Evolutionary conservation across 257 asterid genomes (phyloP), one percentile per base, ranked within the genome.

Genomic region (Vinca minor): DNA sequence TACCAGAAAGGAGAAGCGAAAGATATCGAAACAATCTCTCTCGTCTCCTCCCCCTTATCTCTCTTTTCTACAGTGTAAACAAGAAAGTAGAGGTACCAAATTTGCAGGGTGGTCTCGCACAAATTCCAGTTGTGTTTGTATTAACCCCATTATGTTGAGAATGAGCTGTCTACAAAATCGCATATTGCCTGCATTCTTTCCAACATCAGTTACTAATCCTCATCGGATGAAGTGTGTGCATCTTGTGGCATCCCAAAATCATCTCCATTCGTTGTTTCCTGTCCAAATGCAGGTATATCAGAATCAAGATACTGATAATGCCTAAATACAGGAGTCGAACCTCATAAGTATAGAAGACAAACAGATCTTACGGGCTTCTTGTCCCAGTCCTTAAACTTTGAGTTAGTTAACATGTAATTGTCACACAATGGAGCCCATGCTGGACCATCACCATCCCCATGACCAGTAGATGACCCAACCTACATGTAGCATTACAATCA

Each of bases 361-460:
- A n/a, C 14, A 44, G 63, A 53, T 5, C 12, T 77, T 78, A 86
- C 98, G 81, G 72, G 72, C 85, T 78, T 82, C 87, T 87, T 92
- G 74, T 92, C 96, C 96, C 96, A 92, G 74, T 92, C 95, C 74
- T 92, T 89, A 73, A 84, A 69, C 79, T 84, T 92, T 25, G 91
- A 87, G 78, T 78, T 84, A 54, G 96, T 83, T 62, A 93, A 77
- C 96, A 93, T 93, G 87, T 81, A 93, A 72, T 85, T 76, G 69
- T 93, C 96, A 13, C 95, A 91, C 72, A 87, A 74, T 57, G 98
- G 96, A 35, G 95, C 96, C 96, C 96, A 87, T 4, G 78, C 71
- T 23, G 96, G 96, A 63, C 83, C 85, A 67, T 81, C 95, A 10
- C 75, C 84, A 57, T 73, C 79, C 63, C 32, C 76, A 21, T 81